Evolutionary conservation across 2,329 filamentous ascomycete genomes (phyloP).

Genomic region (Leptographium lundbergii): DNA sequence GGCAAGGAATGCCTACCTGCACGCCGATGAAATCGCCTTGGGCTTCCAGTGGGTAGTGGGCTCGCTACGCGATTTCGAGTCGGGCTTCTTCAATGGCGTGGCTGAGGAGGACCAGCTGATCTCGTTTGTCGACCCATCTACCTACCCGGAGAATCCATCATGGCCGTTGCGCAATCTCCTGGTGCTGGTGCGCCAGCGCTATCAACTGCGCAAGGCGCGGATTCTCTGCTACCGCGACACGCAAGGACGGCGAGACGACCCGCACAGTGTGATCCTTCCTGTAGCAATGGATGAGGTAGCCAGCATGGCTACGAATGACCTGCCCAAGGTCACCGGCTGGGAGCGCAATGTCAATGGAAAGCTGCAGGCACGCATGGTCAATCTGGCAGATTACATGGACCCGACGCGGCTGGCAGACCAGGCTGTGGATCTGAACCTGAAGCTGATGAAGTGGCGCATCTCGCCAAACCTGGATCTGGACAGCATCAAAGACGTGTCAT

Average conservation of each 20-base stretch:
- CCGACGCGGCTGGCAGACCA: conserved; percentile 78
- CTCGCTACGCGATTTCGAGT: conserved; percentile 65
- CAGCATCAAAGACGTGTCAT: conserved; percentile 77
- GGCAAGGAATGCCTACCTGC: conserved; percentile 24
- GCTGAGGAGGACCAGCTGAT: conserved; percentile 66
- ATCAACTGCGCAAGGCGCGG: conserved; percentile 62
- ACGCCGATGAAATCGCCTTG: conserved; percentile 36
- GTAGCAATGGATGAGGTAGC: conserved; percentile 42
- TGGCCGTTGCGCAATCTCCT: conserved; percentile 90
- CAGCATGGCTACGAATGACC: conserved; percentile 29
- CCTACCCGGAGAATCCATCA: conserved; percentile 73
- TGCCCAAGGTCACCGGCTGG: conserved; percentile 94
- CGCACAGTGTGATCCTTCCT: conserved; percentile 66
- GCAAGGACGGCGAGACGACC: conserved; percentile 62
- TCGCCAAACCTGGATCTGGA: conserved; percentile 81
- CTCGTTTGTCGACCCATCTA: conserved; percentile 85
- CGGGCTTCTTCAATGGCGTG: conserved; percentile 70
- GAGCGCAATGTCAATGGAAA: conserved; percentile 73
- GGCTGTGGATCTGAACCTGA: conserved; percentile 89
- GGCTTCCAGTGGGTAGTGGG: conserved; percentile 68
- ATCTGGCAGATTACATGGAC: conserved; percentile 89
- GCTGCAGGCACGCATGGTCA: conserved; percentile 62
- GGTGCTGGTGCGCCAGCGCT: conserved; percentile 71
- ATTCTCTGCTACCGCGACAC: conserved; percentile 85
- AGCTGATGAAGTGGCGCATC: conserved; percentile 98